Base-by-base conservation (phyloP, 2,329 filamentous ascomycete species). In the Ascosphaera aggregata region DNA sequence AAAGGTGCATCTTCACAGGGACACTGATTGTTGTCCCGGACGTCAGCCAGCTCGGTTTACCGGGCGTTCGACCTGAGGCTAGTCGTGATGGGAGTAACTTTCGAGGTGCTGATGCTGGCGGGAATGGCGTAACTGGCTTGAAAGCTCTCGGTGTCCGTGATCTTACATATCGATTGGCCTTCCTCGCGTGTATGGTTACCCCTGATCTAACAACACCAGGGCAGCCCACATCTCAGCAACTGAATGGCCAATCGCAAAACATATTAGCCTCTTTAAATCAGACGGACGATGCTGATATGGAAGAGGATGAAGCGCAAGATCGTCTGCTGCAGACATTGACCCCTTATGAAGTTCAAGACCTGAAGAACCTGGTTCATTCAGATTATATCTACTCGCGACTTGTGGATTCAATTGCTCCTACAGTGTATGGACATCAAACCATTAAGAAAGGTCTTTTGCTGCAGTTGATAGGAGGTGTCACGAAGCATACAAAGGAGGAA, bases 1-100 rank as follows among this genome's bases (percentile, higher is more conserved):
- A 98, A 59, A 94, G 92, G 59, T 98, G 89, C 56, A 81, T 98
- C 51, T 98, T 98, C 57, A 95, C 86, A 0, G 89, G 89, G 45
- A 85, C 85, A 3, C 61, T 95, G 45, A 95, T 98, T 43, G 89
- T 98, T 15, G 84, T 98, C 24, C 89, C 89, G 0, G 89, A 98
- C 55, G 82, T 98, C 43, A 93, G 84, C 52, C 89, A 95, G 55
- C 71, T 98, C 41, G 78, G 85, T 31, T 72, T 95, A 20, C 89
- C 89, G 2, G 89, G 89, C 37, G 67, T 84, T 18, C 69, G 78
- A 41, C 78, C 82, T 13, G 82, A 84, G 43, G 80, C 85, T 16
- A 72, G 86, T 30, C 73, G 86, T 43, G 86, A 95, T 51, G 82
- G 80, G 43, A 70, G 73, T 38, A 77, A 77, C 47, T 70, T 73